phyloP scores from a whole-genome alignment of 192 early-diverging fungal genomes.

The Umbelopsis ramanniana region DNA sequence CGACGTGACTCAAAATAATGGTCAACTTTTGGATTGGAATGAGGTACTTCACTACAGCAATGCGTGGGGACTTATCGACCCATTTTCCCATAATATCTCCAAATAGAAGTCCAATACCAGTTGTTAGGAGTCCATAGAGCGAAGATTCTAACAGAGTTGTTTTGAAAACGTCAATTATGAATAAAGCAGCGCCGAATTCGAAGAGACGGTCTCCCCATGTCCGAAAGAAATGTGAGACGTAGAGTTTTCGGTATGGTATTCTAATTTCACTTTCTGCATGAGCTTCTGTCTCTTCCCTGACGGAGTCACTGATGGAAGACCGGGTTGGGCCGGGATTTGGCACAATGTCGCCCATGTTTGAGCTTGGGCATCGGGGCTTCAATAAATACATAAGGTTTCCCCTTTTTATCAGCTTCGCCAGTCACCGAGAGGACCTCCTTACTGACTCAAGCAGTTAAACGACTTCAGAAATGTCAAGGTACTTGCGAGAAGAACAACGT shows the following conservation, averaged over 20 bases:
- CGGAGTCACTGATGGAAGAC: not conserved
- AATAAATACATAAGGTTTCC: no score
- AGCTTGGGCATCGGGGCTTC: no score
- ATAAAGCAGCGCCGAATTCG: slow-evolving; percentile 45
- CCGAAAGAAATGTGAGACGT: slow-evolving; percentile 19
- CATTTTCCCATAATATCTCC: slow-evolving; percentile 35
- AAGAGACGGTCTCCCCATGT: slow-evolving; percentile 41
- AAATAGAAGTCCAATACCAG: slow-evolving; percentile 36
- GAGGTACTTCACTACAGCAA: slow-evolving; percentile 31
- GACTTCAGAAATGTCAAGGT: not conserved
- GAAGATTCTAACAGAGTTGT: slow-evolving; percentile 40
- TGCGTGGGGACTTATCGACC: slow-evolving; percentile 36
- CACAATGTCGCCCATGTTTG: no score
- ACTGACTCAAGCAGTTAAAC: no score
- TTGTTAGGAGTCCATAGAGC: slow-evolving; percentile 42
- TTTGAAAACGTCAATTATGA: slow-evolving; percentile 44
- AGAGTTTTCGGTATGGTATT: slow-evolving; percentile 4
- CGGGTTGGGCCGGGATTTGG: not conserved
- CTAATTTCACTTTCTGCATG: not conserved
- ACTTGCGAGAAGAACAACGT: not conserved
- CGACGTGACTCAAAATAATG: slow-evolving; percentile 32
- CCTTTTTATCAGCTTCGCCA: no score
- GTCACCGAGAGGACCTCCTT: no score
- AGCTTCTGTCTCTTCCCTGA: not conserved
- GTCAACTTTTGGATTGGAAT: slow-evolving; percentile 34